Evolutionary conservation across 1,284 basidiomycete species (phyloP).

Genomic region (Ceratobasidium sp.): DNA sequence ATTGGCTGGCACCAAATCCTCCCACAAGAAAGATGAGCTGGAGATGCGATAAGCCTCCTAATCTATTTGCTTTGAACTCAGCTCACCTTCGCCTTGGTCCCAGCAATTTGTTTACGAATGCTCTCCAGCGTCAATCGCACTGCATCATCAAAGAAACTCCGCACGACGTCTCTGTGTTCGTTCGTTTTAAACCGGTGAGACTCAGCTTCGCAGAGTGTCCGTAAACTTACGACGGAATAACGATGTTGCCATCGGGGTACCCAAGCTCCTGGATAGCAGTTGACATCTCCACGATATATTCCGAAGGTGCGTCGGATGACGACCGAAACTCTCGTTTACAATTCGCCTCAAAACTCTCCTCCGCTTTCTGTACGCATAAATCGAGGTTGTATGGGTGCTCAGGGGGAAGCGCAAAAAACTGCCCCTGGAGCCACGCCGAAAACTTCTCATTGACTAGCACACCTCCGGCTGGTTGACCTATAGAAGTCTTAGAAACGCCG

Average conservation of each 20-base stretch:
- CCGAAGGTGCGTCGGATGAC: background rate
- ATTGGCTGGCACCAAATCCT: conserved; percentile 28
- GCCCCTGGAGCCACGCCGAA: background rate
- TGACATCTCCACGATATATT: conserved; percentile 8
- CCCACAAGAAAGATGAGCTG: conserved; percentile 29
- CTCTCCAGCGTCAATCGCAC: background rate
- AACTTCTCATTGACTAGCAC: conserved; percentile 13
- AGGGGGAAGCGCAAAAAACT: background rate
- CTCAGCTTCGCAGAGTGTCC: too few relatives aligned
- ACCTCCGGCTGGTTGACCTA: conserved; percentile 26
- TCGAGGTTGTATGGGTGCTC: conserved; percentile 9
- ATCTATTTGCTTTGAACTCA: too few relatives aligned
- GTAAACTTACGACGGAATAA: background rate
- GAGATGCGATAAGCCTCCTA: background rate
- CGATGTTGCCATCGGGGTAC: conserved; percentile 8
- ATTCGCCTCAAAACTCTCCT: conserved; percentile 17
- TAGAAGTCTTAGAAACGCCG: background rate
- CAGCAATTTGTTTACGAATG: conserved; percentile 4
- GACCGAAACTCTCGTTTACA: conserved; percentile 21
- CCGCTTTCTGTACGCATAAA: conserved; percentile 19
- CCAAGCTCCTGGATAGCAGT: background rate
- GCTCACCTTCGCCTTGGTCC: background rate
- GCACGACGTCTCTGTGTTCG: conserved; percentile 7
- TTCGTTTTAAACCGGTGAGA: background rate
- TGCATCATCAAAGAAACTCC: conserved; percentile 15